Evolutionary conservation across 23 red algal genomes (phyloP).

Genomic region (Agarophyton chilense): DNA sequence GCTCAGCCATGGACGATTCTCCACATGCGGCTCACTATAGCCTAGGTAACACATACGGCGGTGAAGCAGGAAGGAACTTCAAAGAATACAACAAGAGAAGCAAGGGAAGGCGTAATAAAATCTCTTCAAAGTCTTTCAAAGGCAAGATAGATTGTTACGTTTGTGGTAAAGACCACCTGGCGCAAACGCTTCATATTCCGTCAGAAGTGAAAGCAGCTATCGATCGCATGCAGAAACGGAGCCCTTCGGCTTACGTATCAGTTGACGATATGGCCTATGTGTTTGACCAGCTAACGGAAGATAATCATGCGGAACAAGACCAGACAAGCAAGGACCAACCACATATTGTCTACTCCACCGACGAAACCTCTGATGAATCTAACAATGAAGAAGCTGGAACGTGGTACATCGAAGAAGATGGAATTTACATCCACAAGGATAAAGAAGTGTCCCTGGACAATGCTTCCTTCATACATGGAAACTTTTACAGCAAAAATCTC

Average conservation of each 20-base stretch:
- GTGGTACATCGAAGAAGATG: background rate
- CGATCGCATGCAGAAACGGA: background rate
- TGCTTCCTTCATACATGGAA: background rate
- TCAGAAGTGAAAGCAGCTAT: background rate
- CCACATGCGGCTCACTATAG: background rate
- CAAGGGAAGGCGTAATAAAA: background rate
- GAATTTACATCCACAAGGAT: background rate
- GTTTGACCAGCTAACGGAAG: background rate
- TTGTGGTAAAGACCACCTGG: background rate
- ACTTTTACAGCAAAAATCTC: background rate
- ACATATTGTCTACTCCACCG: background rate
- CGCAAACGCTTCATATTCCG: background rate
- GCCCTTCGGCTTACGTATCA: background rate
- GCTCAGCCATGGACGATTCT: background rate
- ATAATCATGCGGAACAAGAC: background rate
- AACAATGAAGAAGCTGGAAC: background rate
- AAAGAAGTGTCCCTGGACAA: background rate
- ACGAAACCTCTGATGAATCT: background rate
- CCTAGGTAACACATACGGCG: background rate
- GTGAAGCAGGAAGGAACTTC: background rate
- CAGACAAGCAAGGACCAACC: background rate
- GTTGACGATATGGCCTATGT: background rate
- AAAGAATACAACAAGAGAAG: background rate
- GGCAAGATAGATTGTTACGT: constrained; percentile 5
- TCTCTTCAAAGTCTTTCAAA: background rate